Percentiles rank a stretch among this genome's conserved stretches.
phyloP scores from a whole-genome alignment of 257 asterid genomes.

The Ilex aquifolium region DNA sequence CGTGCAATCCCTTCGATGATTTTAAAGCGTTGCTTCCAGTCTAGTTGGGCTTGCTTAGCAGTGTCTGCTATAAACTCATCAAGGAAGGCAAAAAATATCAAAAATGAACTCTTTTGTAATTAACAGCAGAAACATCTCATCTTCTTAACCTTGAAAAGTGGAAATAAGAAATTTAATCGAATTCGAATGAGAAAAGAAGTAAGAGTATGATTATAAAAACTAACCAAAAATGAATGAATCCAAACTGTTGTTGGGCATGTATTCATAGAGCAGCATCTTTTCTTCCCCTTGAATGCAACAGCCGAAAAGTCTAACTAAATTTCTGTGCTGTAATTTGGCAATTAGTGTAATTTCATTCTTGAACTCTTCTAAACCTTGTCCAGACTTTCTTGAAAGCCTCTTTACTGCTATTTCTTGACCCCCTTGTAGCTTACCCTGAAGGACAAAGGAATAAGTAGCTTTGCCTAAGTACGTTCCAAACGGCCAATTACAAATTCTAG shows the following conservation, averaged over 20 bases:
- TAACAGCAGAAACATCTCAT: too few relatives aligned
- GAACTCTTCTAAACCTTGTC: slow-evolving; percentile 79
- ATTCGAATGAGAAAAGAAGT: background rate
- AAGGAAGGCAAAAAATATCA: background rate
- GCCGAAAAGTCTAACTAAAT: slow-evolving; percentile 78
- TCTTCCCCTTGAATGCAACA: slow-evolving; percentile 82
- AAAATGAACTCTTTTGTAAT: background rate
- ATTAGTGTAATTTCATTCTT: slow-evolving; percentile 70
- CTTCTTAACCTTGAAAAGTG: too few relatives aligned
- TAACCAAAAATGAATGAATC: slow-evolving; percentile 70
- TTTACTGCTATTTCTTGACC: slow-evolving; percentile 75
- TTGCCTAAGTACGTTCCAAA: slow-evolving; percentile 1
- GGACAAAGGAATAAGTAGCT: background rate
- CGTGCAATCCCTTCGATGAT: slow-evolving; percentile 88
- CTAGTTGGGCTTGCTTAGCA: slow-evolving; percentile 43
- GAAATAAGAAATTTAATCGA: too few relatives aligned
- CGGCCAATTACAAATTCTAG: background rate
- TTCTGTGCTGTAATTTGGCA: slow-evolving; percentile 77
- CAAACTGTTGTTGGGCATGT: slow-evolving; percentile 88
- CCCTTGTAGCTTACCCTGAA: slow-evolving; percentile 60
- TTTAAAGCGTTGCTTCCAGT: slow-evolving; percentile 55
- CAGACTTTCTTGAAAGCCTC: slow-evolving; percentile 69
- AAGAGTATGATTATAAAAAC: slow-evolving; percentile 8
- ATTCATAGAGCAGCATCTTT: slow-evolving; percentile 70
- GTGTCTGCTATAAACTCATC: slow-evolving; percentile 33